phyloP scores from a whole-genome alignment of 164 flowering plant species.

The Umbilicus rupestris region DNA sequence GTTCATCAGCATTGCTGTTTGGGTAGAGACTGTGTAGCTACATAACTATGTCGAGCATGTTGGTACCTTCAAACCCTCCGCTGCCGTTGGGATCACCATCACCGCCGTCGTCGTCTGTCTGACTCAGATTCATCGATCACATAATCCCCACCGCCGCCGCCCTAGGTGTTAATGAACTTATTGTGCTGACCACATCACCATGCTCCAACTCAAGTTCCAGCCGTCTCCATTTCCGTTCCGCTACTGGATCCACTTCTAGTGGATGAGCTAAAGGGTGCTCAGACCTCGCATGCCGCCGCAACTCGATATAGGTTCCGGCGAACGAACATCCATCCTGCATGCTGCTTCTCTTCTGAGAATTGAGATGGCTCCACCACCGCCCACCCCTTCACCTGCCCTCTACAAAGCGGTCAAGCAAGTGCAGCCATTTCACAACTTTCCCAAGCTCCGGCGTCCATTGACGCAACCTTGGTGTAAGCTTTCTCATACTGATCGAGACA shows the following conservation, averaged over 20 bases:
- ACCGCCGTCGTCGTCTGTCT: slow-evolving; percentile 17
- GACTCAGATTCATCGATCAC: slow-evolving; percentile 32
- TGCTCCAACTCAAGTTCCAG: not conserved
- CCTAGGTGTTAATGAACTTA: slow-evolving; percentile 35
- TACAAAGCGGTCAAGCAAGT: slow-evolving; percentile 24
- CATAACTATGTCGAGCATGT: not conserved
- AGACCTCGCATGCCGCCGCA: slow-evolving; percentile 10
- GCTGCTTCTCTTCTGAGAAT: slow-evolving; percentile 23
- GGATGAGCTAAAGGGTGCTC: slow-evolving; percentile 6
- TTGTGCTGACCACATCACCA: slow-evolving; percentile 2
- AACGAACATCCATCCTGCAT: slow-evolving; percentile 17
- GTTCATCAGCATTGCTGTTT: not conserved
- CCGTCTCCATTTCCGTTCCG: slow-evolving; percentile 4
- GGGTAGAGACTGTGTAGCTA: not conserved
- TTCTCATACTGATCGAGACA: slow-evolving; percentile 5
- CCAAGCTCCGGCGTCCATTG: not conserved
- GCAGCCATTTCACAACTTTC: slow-evolving; percentile 3
- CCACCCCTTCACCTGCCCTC: slow-evolving; percentile 21
- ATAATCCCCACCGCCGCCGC: slow-evolving; percentile 41
- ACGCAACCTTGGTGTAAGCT: not conserved
- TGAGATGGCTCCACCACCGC: slow-evolving; percentile 18
- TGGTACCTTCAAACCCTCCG: too few relatives aligned
- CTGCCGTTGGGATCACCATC: too few relatives aligned
- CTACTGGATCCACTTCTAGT: not conserved
- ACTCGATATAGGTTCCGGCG: slow-evolving; percentile 5